Conservation (phyloP, 768 basidiomycete species). For the Agrocybe praecox region DNA sequence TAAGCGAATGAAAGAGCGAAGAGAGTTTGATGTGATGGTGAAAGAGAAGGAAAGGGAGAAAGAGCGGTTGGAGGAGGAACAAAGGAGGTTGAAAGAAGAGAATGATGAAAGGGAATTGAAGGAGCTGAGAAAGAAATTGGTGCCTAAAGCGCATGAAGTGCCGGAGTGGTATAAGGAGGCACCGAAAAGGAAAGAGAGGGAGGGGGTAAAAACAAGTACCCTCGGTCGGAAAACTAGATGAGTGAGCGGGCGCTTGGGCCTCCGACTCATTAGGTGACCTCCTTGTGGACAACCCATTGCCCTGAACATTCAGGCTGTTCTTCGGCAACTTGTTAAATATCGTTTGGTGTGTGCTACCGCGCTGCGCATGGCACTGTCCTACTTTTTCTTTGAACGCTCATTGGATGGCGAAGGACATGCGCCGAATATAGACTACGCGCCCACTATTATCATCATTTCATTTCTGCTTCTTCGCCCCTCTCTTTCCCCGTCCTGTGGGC, state of each 20-base stretch:
- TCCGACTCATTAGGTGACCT: no score
- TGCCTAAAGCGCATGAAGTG: constrained; percentile 71
- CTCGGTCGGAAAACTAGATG: background rate
- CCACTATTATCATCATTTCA: no score
- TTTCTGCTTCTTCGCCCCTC: no score
- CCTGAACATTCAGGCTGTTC: no score
- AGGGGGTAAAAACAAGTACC: background rate
- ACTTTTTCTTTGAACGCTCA: no score
- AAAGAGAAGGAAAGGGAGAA: constrained; percentile 58
- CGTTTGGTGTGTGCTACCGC: no score
- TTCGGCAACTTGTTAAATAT: no score
- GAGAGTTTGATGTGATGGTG: constrained; percentile 60
- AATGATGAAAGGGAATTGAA: constrained; percentile 62
- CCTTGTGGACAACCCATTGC: no score
- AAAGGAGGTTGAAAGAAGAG: constrained; percentile 46
- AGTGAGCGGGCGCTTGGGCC: background rate
- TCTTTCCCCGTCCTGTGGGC: no score
- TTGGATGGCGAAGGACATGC: no score
- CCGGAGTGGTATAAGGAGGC: constrained; percentile 79
- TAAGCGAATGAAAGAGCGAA: constrained; percentile 59
- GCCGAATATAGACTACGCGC: no score
- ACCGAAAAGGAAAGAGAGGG: constrained; percentile 51
- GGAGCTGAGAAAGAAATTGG: constrained; percentile 61
- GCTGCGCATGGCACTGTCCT: no score
- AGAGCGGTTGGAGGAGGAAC: constrained; percentile 47